Conservation (phyloP, 805 yeast species). For the Metschnikowia lochheadii region DNA sequence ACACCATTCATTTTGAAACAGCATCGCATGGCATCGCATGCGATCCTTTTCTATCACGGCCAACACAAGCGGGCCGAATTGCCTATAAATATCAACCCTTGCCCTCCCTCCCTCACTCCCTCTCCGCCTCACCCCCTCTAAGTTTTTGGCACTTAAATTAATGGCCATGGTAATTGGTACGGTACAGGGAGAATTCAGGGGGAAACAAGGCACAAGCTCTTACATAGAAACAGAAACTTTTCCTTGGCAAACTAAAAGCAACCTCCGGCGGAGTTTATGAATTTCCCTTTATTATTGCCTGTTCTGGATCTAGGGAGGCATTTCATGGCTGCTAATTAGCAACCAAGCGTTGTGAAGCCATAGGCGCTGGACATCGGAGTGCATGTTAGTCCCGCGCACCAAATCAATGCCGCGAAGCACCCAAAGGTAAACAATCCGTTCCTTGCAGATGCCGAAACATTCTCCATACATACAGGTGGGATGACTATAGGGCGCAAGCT, state of each 20-base stretch:
- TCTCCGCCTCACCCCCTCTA: not conserved
- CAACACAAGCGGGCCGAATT: not conserved
- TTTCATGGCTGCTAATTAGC: slow-evolving; percentile 3
- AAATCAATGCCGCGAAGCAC: slow-evolving; percentile 3
- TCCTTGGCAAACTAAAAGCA: not conserved
- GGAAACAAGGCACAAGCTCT: not conserved
- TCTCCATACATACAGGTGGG: not conserved
- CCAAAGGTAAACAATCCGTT: slow-evolving; percentile 2
- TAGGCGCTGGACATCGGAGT: not conserved
- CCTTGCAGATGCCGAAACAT: slow-evolving; percentile 1
- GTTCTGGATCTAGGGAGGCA: not conserved
- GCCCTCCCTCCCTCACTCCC: not conserved
- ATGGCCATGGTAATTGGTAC: too few relatives aligned
- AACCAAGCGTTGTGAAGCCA: not conserved
- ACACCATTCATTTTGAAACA: not conserved
- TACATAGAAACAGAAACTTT: not conserved
- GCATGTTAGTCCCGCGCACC: not conserved
- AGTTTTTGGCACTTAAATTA: not conserved
- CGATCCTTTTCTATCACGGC: not conserved
- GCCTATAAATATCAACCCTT: not conserved
- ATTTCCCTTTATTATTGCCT: not conserved
- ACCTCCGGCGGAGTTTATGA: not conserved
- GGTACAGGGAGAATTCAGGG: too few relatives aligned
- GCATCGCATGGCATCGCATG: not conserved
- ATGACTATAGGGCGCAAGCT: not conserved